Percentiles rank a stretch among this genome's conserved stretches.
Evolutionary conservation across 139 green algal genomes (phyloP).

Genomic region (Trebouxia sp.): DNA sequence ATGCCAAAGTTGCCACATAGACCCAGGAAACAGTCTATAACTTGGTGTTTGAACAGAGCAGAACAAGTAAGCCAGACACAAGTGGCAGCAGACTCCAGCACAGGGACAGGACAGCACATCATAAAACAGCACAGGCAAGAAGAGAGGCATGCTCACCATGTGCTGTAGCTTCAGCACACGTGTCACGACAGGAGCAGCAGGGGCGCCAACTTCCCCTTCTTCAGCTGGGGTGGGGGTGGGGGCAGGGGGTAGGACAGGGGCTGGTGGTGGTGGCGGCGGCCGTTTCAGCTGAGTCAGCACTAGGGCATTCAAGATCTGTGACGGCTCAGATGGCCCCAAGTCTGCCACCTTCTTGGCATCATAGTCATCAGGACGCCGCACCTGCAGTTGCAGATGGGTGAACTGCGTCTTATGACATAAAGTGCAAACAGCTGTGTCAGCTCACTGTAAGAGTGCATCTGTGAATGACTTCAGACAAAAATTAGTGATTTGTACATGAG

Average conservation of each 20-base stretch:
- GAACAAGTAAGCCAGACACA: not conserved
- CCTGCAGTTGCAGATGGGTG: slow-evolving; percentile 29
- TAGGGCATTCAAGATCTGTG: slow-evolving; percentile 33
- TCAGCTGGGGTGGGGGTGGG: not conserved
- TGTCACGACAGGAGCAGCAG: not conserved
- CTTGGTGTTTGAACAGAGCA: not conserved
- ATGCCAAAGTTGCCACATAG: too few relatives aligned
- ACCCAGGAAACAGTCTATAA: not conserved
- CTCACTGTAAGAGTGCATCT: too few relatives aligned
- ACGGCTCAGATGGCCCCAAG: slow-evolving; percentile 68
- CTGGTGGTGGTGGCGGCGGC: not conserved
- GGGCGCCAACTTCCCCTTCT: not conserved
- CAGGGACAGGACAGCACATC: too few relatives aligned
- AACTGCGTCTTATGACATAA: not conserved
- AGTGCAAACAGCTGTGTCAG: not conserved
- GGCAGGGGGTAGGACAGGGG: not conserved
- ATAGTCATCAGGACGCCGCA: slow-evolving; percentile 77
- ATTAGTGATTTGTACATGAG: too few relatives aligned
- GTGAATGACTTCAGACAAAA: too few relatives aligned
- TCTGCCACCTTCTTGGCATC: slow-evolving; percentile 65
- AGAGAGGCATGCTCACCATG: not conserved
- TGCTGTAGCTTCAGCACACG: slow-evolving; percentile 6
- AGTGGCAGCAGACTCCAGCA: not conserved
- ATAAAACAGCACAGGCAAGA: not conserved
- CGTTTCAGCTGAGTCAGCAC: slow-evolving; percentile 5